phyloP scores from a whole-genome alignment of 2,329 filamentous ascomycete genomes.

The Verticillium klebahnii region DNA sequence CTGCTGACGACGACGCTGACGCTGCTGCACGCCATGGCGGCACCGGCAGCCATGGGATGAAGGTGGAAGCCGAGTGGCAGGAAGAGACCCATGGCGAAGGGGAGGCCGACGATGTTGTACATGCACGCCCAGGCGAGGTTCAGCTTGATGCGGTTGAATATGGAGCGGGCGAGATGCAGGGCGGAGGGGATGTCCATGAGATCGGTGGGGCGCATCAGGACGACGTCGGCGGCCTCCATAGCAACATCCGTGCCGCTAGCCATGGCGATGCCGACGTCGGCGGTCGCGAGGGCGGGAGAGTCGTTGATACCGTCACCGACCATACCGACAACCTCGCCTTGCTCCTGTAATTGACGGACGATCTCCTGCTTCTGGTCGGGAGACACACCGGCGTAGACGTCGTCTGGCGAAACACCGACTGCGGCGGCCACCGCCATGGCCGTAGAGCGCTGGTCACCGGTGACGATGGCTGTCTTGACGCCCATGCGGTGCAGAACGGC shows the following conservation, averaged over 20 bases:
- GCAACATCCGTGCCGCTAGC: constrained; percentile 91
- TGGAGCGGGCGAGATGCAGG: constrained; percentile 73
- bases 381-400: constrained; percentile 83
- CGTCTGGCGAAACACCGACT: constrained; percentile 71
- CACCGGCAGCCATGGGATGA: constrained; percentile 90
- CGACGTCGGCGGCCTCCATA: constrained; percentile 94
- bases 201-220: constrained; percentile 89
- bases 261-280: constrained; percentile 90
- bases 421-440: constrained; percentile 77
- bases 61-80: constrained; percentile 82
- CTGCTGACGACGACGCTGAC: constrained; percentile 86
- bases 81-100: constrained; percentile 96
- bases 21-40: constrained; percentile 87
- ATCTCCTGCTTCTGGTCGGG: constrained; percentile 90
- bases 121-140: constrained; percentile 90
- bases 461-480: constrained; percentile 86
- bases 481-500: constrained; percentile 79
- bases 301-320: constrained; percentile 99
- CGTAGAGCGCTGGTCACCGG: constrained; percentile 82
- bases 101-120: constrained; percentile 88
- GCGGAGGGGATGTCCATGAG: constrained; percentile 89
- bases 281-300: constrained; percentile 88
- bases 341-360: constrained; percentile 68
- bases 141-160: constrained; percentile 89
- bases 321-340: constrained; percentile 84